A percentile compares a stretch with the other conserved stretches of the same genome.
These are phyloP conservation scores for Cantharellus anzutake DNA, from an alignment of 768 basidiomycete species.

Conservation along the genomic window DNA sequence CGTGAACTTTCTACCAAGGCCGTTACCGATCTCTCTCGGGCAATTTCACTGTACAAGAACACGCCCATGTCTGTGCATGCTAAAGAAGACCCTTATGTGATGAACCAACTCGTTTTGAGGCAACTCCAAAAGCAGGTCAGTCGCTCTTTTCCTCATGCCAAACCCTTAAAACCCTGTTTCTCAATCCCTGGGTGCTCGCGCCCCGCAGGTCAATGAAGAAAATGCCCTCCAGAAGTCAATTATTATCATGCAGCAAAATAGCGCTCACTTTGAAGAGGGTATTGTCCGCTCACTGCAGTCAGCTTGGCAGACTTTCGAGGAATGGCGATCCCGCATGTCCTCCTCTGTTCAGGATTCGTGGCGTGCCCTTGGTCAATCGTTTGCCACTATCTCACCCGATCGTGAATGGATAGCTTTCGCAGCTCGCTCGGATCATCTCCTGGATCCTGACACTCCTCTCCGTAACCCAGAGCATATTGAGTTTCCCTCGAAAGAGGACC, in stretches of 20 bases:
- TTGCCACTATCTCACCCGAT: conserved; percentile 67
- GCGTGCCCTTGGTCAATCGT: conserved; percentile 44
- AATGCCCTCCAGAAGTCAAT: conserved; percentile 95
- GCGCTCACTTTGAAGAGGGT: conserved; percentile 90
- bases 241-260: conserved; percentile 96
- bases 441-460: conserved; percentile 92
- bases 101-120: conserved; percentile 47
- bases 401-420: conserved; percentile 93
- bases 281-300: conserved; percentile 90
- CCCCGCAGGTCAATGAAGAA: conserved; percentile 59
- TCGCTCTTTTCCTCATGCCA: not conserved
- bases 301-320: conserved; percentile 93
- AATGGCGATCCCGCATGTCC: conserved; percentile 76
- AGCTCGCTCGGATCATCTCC: conserved; percentile 79
- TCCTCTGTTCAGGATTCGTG: conserved; percentile 56
- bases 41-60: conserved; percentile 86
- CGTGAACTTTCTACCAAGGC: conserved; percentile 70
- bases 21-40: conserved; percentile 72
- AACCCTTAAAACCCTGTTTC: not conserved
- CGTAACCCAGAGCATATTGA: conserved; percentile 55
- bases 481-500: conserved; percentile 86
- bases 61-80: conserved; percentile 72
- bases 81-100: conserved; percentile 66
- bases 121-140: conserved; percentile 64
- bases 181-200: not conserved